Percentiles rank a stretch among this genome's conserved stretches.
Evolutionary conservation across 202 grass and related monocot species (phyloP).

Genomic region (Zizania palustris): DNA sequence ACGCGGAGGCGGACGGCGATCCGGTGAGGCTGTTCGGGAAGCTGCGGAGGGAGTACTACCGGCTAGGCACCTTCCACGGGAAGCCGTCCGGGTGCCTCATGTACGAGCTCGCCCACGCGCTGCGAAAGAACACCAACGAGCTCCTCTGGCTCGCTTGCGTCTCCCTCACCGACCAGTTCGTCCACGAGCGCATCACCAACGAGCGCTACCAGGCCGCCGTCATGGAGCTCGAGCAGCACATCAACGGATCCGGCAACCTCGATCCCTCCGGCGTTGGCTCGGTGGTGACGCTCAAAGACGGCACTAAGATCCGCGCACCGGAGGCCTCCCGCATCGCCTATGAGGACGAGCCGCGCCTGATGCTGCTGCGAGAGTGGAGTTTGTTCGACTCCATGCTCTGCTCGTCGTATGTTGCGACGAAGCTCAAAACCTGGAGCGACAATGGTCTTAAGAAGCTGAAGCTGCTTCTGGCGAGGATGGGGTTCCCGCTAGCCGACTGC

Average conservation of each 20-base stretch:
- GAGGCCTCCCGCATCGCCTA: conserved; percentile 82
- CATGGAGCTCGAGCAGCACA: conserved; percentile 90
- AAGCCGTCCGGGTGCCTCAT: conserved; percentile 87
- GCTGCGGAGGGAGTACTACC: conserved; percentile 75
- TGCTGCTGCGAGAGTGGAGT: conserved; percentile 90
- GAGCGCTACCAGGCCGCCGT: conserved; percentile 86
- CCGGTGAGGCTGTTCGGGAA: conserved; percentile 65
- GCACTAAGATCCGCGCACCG: conserved; percentile 79
- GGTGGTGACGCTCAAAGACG: conserved; percentile 86
- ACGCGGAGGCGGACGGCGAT: conserved; percentile 48
- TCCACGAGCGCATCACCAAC: conserved; percentile 92
- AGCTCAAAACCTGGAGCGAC: conserved; percentile 91
- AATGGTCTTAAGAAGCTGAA: conserved; percentile 95
- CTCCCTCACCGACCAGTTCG: conserved; percentile 88
- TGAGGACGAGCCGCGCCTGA: conserved; percentile 81
- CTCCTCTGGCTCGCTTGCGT: conserved; percentile 91
- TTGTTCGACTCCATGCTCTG: conserved; percentile 92
- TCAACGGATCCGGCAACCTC: conserved; percentile 76
- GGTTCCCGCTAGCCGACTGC: conserved; percentile 77
- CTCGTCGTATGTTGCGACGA: conserved; percentile 87
- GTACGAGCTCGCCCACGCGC: conserved; percentile 82
- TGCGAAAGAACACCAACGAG: conserved; percentile 80
- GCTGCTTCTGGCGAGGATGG: conserved; percentile 84
- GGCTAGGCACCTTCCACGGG: conserved; percentile 80
- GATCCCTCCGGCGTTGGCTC: conserved; percentile 42